Evolutionary conservation across 345 rosid genomes (phyloP).

Genomic region (Corymbia maculata): DNA sequence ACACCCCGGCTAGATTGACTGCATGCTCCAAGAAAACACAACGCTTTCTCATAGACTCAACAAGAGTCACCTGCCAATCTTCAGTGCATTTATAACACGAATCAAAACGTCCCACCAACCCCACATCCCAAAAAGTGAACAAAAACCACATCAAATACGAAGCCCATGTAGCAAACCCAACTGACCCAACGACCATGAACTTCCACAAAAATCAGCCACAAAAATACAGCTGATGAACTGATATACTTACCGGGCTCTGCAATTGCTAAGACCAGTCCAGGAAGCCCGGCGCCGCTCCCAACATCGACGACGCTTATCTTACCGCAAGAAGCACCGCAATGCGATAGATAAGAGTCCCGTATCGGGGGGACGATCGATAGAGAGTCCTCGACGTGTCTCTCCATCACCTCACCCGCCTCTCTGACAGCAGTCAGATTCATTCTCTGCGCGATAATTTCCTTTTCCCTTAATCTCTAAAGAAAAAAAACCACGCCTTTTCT

Average conservation of each 20-base stretch:
- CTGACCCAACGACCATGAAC: rapidly evolving
- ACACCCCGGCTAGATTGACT: conserved; percentile 43
- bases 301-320: conserved; percentile 61
- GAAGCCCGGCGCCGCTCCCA: conserved; percentile 89
- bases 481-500: neutral
- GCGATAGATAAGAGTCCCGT: conserved; percentile 21
- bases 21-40: conserved; percentile 84
- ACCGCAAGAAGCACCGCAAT: conserved; percentile 19
- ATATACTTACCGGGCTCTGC: conserved; percentile 48
- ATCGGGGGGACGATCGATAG: conserved; percentile 69
- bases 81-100: neutral
- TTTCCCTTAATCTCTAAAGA: neutral
- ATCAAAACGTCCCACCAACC: neutral
- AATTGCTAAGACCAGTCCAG: conserved; percentile 79
- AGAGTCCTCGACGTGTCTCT: conserved; percentile 82
- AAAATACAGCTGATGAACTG: neutral
- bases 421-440: conserved; percentile 85
- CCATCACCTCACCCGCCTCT: conserved; percentile 61
- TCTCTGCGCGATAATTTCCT: conserved; percentile 26
- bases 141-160: neutral
- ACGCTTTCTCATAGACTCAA: conserved; percentile 84
- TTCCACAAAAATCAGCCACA: neutral
- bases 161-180: neutral
- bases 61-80: conserved; percentile 85
- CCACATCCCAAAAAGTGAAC: neutral